Percentiles rank a stretch among this genome's conserved stretches.
These are phyloP conservation scores for Globisporangium megalacanthum DNA, from an alignment of 352 stramenopile genomes.

Conservation along the genomic window DNA sequence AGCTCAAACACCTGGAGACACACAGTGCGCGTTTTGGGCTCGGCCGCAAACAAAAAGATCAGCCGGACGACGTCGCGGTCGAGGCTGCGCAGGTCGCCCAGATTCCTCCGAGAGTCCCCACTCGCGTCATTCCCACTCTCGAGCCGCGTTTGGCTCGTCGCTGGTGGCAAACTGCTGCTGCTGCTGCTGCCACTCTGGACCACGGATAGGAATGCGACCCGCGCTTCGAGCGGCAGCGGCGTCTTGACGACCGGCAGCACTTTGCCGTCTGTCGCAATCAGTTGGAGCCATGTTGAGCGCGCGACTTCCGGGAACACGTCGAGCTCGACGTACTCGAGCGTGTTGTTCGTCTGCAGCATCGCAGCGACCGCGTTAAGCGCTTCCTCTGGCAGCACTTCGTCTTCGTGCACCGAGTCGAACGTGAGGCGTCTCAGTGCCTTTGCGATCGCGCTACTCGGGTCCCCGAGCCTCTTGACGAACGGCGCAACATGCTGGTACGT, in stretches of 20 bases:
- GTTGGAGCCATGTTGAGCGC: not conserved
- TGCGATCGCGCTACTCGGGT: not conserved
- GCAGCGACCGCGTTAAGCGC: not conserved
- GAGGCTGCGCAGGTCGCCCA: not conserved
- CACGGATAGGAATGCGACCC: constrained; percentile 2
- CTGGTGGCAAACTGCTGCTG: not conserved
- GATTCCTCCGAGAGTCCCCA: not conserved
- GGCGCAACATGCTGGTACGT: not conserved
- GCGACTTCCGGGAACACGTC: not conserved
- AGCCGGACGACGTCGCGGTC: not conserved
- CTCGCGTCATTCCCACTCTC: not conserved
- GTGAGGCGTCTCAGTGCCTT: not conserved
- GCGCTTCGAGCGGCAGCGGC: not conserved
- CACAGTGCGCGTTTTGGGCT: constrained; percentile 22
- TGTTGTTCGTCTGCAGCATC: constrained; percentile 6
- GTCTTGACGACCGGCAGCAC: not conserved
- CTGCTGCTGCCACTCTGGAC: not conserved
- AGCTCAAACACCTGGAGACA: not conserved
- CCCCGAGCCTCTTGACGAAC: constrained; percentile 1
- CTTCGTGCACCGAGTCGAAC: not conserved
- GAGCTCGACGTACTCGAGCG: constrained; percentile 1
- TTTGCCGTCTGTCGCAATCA: constrained; percentile 2
- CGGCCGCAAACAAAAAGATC: constrained; percentile 15
- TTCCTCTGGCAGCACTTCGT: not conserved
- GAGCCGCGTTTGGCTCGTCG: not conserved